These are phyloP conservation scores for Komagataea norvegica DNA, from an alignment of 1,139 yeast genomes.

Conservation along the genomic window DNA sequence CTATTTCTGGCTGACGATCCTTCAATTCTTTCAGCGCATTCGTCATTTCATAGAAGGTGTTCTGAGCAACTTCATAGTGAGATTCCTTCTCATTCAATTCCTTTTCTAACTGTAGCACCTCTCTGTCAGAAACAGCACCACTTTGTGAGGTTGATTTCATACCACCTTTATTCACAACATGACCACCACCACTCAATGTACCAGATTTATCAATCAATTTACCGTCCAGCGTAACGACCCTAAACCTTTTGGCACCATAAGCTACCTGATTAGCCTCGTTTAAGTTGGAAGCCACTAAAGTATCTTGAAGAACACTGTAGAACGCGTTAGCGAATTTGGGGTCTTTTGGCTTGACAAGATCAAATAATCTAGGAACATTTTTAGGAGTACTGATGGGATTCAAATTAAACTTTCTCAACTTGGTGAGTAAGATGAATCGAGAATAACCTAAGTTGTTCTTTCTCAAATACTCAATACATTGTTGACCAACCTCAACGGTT, in stretches of 20 bases:
- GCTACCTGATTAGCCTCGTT: slow-evolving; percentile 86
- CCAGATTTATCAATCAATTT: slow-evolving; percentile 93
- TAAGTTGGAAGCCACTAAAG: slow-evolving; percentile 77
- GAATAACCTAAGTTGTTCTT: slow-evolving; percentile 87
- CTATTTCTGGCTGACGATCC: slow-evolving; percentile 69
- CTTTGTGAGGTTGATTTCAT: slow-evolving; percentile 32
- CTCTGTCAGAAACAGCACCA: slow-evolving; percentile 45
- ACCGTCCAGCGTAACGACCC: slow-evolving; percentile 93
- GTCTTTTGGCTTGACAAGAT: slow-evolving; percentile 66
- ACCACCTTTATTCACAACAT: slow-evolving; percentile 43
- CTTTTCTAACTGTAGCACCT: slow-evolving; percentile 49
- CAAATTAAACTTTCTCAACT: slow-evolving; percentile 61
- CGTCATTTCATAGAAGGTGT: slow-evolving; percentile 57
- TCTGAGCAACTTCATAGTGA: slow-evolving; percentile 47
- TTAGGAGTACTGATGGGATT: slow-evolving; percentile 68
- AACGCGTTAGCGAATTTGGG: slow-evolving; percentile 79
- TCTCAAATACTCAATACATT: slow-evolving; percentile 82
- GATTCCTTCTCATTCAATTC: slow-evolving; percentile 55
- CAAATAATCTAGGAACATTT: slow-evolving; percentile 76
- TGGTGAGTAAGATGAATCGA: slow-evolving; percentile 74
- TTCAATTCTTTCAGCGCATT: slow-evolving; percentile 51
- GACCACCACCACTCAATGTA: slow-evolving; percentile 97
- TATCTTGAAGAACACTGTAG: slow-evolving; percentile 79
- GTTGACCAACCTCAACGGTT: slow-evolving; percentile 88
- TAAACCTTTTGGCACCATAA: slow-evolving; percentile 72